Conservation (phyloP, 306 rosid genomes). For the Lathyrus tuberosus region DNA sequence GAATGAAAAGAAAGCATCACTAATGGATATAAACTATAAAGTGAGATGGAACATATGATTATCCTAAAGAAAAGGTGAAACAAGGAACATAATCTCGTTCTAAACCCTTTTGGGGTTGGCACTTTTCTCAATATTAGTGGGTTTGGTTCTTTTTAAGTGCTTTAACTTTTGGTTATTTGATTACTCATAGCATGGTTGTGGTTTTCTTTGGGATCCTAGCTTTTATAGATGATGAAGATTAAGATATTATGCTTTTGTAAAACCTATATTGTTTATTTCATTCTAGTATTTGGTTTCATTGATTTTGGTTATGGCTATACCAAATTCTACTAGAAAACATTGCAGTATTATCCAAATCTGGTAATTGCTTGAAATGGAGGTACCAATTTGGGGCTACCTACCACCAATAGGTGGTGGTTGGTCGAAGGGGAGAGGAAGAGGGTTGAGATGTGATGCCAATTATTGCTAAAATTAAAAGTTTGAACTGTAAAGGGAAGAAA, state of each 20-base stretch:
- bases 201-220: not conserved
- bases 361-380: constrained; percentile 42
- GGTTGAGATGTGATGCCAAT: constrained; percentile 16
- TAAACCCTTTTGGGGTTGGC: not conserved
- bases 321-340: constrained; percentile 10
- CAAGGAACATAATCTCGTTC: not conserved
- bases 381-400: constrained; percentile 26
- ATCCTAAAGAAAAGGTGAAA: not conserved
- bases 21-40: not conserved
- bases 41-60: not conserved
- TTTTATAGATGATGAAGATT: not conserved
- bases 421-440: not conserved
- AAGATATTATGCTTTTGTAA: not conserved
- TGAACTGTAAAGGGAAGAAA: constrained; percentile 24
- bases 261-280: not conserved
- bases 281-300: constrained; percentile 4
- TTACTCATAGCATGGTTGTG: not conserved
- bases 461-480: constrained; percentile 18
- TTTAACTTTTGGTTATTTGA: constrained; percentile 13
- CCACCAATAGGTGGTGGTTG: constrained; percentile 3
- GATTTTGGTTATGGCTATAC: constrained; percentile 14
- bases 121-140: constrained; percentile 5
- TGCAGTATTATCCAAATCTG: constrained; percentile 32
- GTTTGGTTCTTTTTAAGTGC: not conserved
- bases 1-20: not conserved